phyloP scores from a whole-genome alignment of 2,329 filamentous ascomycete genomes.

The Aspergillus brunneoviolaceus region DNA sequence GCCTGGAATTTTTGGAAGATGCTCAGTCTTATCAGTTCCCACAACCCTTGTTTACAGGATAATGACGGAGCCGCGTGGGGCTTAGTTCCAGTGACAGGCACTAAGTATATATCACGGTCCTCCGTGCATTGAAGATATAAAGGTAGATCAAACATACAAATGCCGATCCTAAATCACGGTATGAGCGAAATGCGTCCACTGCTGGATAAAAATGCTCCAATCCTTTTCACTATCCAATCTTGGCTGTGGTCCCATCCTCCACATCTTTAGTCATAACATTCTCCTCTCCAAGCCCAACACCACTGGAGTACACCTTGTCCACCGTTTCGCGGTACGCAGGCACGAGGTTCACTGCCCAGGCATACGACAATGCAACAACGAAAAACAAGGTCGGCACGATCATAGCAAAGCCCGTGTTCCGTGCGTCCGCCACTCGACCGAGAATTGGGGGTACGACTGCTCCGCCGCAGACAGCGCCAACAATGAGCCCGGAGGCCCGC shows the following conservation, averaged over 20 bases:
- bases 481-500: constrained; percentile 70
- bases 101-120: too few relatives aligned
- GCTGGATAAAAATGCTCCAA: not conserved
- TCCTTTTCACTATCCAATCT: constrained; percentile 7
- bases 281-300: constrained; percentile 42
- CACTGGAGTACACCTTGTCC: constrained; percentile 54
- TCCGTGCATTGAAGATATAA: too few relatives aligned
- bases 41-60: too few relatives aligned
- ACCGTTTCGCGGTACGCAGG: constrained; percentile 63
- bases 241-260: constrained; percentile 5
- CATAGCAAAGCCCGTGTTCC: constrained; percentile 65
- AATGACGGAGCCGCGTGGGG: too few relatives aligned
- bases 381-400: constrained; percentile 65
- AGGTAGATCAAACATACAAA: too few relatives aligned
- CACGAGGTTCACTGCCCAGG: constrained; percentile 64
- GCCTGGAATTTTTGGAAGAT: too few relatives aligned
- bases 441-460: constrained; percentile 72
- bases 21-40: too few relatives aligned
- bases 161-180: not conserved
- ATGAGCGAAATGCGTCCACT: constrained; percentile 14
- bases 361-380: constrained; percentile 56
- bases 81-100: too few relatives aligned
- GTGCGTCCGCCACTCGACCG: constrained; percentile 64
- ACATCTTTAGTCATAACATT: constrained; percentile 24
- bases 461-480: constrained; percentile 70